Evolutionary conservation across 2,329 filamentous ascomycete species (phyloP).

Genomic region (Cercospora zeae-maydis): DNA sequence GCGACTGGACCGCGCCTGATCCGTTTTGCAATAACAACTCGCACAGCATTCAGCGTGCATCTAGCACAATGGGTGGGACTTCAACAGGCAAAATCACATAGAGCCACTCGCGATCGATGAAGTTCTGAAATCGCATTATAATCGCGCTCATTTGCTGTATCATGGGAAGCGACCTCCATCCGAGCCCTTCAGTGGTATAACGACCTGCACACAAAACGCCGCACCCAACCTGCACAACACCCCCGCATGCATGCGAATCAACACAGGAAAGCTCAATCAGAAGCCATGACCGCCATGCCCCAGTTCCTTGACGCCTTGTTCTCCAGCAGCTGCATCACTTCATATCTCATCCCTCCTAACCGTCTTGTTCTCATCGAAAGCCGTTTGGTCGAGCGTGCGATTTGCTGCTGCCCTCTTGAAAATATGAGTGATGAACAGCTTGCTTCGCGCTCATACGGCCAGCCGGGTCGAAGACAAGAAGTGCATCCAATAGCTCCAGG

Average conservation of each 20-base stretch:
- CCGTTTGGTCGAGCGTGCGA: constrained; percentile 3
- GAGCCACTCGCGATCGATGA: not conserved
- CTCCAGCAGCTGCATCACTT: constrained; percentile 2
- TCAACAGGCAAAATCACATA: not conserved
- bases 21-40: not conserved
- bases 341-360: not conserved
- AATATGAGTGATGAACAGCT: constrained; percentile 80
- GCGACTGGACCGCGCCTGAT: too few relatives aligned
- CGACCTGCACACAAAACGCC: not conserved
- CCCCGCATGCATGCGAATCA: not conserved
- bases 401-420: constrained; percentile 38
- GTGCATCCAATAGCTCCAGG: constrained; percentile 62
- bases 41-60: not conserved
- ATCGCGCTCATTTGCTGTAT: not conserved
- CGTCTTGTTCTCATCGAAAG: not conserved
- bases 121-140: not conserved
- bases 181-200: not conserved
- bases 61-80: not conserved
- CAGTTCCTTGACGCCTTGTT: not conserved
- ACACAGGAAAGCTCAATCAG: not conserved
- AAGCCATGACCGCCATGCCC: not conserved
- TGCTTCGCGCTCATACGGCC: constrained; percentile 86
- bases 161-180: not conserved
- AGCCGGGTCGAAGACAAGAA: constrained; percentile 85
- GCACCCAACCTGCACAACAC: not conserved